A percentile compares a stretch with the other conserved stretches of the same genome.
Conservation (phyloP, 1,139 yeast species). For the Wickerhamomyces sp. region DNA sequence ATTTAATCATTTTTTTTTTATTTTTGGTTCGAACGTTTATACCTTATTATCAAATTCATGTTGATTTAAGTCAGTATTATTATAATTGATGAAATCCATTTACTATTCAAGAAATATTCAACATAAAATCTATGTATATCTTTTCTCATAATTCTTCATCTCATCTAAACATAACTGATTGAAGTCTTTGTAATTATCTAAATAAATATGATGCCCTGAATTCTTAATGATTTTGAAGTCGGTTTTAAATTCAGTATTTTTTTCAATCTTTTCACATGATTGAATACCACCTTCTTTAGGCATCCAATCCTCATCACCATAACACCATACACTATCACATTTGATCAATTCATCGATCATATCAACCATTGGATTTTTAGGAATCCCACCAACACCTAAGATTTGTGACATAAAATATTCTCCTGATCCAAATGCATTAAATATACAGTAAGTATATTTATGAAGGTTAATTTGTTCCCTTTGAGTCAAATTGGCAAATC, state of each 20-base stretch:
- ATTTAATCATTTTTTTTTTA: background rate
- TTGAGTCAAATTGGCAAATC: constrained; percentile 49
- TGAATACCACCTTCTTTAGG: constrained; percentile 23
- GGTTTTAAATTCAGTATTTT: constrained; percentile 17
- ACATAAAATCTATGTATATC: constrained; percentile 2
- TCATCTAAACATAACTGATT: constrained; percentile 44
- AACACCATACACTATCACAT: constrained; percentile 61
- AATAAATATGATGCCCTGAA: constrained; percentile 69
- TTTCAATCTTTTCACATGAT: constrained; percentile 25
- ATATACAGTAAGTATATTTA: constrained; percentile 63
- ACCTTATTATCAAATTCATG: background rate
- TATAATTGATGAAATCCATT: background rate
- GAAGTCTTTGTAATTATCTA: constrained; percentile 52
- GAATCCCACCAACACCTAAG: constrained; percentile 72
- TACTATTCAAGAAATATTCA: background rate
- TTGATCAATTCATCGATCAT: constrained; percentile 39
- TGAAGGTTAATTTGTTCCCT: constrained; percentile 46
- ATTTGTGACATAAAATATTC: constrained; percentile 69
- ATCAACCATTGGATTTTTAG: constrained; percentile 55
- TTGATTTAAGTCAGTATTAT: background rate
- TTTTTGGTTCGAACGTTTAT: no score
- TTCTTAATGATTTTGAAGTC: constrained; percentile 42
- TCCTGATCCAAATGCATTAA: constrained; percentile 68
- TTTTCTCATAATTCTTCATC: constrained; percentile 29
- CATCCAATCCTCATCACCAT: constrained; percentile 81